A percentile compares a stretch with the other conserved stretches of the same genome.
Conservation (phyloP, 208 protist genomes). For the Zelonia costaricensis region DNA sequence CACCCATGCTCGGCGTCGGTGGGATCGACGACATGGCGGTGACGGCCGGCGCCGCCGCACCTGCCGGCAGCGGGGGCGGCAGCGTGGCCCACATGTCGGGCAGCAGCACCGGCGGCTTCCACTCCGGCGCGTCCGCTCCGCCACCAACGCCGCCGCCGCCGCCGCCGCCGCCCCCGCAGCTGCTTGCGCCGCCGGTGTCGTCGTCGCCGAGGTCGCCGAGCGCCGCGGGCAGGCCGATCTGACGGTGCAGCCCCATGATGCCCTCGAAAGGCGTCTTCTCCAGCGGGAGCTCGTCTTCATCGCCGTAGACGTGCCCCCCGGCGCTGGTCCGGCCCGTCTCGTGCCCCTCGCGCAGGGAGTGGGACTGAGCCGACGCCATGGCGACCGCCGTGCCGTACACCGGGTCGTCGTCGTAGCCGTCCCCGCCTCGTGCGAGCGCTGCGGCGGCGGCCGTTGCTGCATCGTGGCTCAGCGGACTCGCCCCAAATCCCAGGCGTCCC, state of each 20-base stretch:
- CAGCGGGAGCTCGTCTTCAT: background rate
- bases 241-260: background rate
- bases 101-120: conserved; percentile 29
- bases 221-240: background rate
- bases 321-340: background rate
- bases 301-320: background rate
- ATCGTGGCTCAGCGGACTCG: background rate
- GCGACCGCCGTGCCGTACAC: background rate
- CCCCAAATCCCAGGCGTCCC: background rate
- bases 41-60: too few species aligned
- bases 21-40: background rate
- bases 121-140: conserved; percentile 13
- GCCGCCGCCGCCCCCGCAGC: background rate
- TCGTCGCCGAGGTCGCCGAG: background rate
- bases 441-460: background rate
- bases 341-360: background rate
- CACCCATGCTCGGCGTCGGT: too few species aligned
- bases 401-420: background rate
- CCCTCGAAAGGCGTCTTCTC: background rate
- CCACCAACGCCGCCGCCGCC: too few species aligned
- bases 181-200: background rate
- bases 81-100: conserved; percentile 20
- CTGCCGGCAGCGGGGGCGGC: background rate
- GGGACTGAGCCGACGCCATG: background rate
- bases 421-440: background rate